phyloP scores from a whole-genome alignment of 352 stramenopile species.

The Paralagenidium karlingii region DNA sequence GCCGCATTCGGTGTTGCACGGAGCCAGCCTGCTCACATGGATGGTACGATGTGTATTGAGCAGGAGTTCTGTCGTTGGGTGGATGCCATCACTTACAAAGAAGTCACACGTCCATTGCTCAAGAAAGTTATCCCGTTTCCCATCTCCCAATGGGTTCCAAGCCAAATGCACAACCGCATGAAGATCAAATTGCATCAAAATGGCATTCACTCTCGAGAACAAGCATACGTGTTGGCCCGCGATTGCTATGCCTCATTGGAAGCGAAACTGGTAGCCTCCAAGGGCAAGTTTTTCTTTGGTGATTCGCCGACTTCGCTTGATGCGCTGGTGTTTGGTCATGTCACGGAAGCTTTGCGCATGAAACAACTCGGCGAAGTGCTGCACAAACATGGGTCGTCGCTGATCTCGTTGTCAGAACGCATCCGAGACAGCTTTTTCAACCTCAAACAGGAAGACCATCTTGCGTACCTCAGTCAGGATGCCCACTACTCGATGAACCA shows the following conservation, averaged over 20 bases:
- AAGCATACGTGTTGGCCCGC: conserved; percentile 57
- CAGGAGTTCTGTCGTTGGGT: conserved; percentile 76
- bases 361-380: conserved; percentile 51
- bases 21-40: not conserved
- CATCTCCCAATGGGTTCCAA: conserved; percentile 68
- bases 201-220: conserved; percentile 54
- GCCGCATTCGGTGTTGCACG: not conserved
- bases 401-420: conserved; percentile 55
- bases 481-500: conserved; percentile 63
- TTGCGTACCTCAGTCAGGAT: conserved; percentile 17
- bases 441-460: conserved; percentile 15
- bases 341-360: conserved; percentile 68
- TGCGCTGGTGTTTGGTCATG: conserved; percentile 70
- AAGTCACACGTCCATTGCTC: conserved; percentile 70
- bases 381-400: conserved; percentile 56
- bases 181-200: conserved; percentile 39
- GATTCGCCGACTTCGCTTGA: conserved; percentile 52
- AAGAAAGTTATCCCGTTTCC: conserved; percentile 77
- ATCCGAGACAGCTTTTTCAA: conserved; percentile 66
- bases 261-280: conserved; percentile 48
- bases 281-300: conserved; percentile 59
- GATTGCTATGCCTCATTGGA: conserved; percentile 81
- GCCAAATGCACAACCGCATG: conserved; percentile 70
- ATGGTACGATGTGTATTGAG: not conserved
- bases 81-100: conserved; percentile 68